Conservation (phyloP, 306 rosid species). For the Luffa acutangula region DNA sequence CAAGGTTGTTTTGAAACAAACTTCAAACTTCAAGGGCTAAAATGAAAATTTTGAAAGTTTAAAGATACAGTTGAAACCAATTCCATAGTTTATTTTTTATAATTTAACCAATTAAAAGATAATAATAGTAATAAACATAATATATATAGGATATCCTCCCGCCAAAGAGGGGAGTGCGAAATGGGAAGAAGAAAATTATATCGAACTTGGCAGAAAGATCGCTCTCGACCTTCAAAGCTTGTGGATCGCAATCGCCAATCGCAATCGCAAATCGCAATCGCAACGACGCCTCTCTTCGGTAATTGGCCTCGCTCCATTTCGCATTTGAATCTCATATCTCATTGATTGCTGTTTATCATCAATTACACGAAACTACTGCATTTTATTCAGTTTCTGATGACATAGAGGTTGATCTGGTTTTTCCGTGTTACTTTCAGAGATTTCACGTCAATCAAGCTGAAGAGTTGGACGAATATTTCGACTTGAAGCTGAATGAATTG, state of each 20-base stretch:
- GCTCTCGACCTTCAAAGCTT: neutral
- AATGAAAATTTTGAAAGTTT: too few relatives aligned
- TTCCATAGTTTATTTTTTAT: too few relatives aligned
- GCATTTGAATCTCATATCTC: neutral
- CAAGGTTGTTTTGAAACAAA: too few relatives aligned
- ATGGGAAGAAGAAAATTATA: neutral
- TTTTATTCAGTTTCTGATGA: neutral
- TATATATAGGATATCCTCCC: neutral
- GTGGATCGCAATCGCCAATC: neutral
- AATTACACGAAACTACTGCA: neutral
- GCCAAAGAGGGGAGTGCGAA: neutral
- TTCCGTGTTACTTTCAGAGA: neutral
- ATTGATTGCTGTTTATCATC: neutral
- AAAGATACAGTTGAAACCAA: too few relatives aligned
- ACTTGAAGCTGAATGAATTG: neutral
- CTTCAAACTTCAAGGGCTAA: too few relatives aligned
- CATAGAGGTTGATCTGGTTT: neutral
- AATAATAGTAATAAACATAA: too few relatives aligned
- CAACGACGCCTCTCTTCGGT: neutral
- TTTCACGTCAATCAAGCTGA: neutral
- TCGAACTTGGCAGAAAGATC: neutral
- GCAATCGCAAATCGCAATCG: neutral
- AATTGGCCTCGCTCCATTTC: neutral
- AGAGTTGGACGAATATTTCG: neutral
- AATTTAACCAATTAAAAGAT: too few relatives aligned